Base-by-base conservation (phyloP, 495 filamentous ascomycete genomes). In the Apiosordaria backusii region DNA sequence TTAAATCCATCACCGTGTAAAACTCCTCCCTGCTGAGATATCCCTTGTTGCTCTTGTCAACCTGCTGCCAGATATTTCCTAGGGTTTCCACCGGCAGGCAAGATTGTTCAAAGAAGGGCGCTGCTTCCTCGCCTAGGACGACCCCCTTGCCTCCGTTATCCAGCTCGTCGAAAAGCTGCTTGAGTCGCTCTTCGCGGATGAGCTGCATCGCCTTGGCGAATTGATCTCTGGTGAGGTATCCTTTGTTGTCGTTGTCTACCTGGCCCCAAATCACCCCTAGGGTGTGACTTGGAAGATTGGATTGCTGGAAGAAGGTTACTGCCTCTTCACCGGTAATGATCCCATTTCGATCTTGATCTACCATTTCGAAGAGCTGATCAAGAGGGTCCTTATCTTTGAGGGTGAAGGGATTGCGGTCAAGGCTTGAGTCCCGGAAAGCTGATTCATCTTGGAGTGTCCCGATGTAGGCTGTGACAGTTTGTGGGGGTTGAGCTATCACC, bases 1-100 rank as follows among this genome's bases (percentile, higher is more conserved):
- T 55, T 4, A 2, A 13, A 55, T 23, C n/a, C n/a, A 55, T 15
- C 52, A 23, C 52, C n/a, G 10, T 19, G 9, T 6, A 13, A 15
- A 55, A 55, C 22, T 55, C 52, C n/a, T 21, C 52, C 4, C 52
- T 19, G 52, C 4, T 55, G 22, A 55, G 52, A n/a, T 19, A 55
- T 13, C 52, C 52, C 52, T 55, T 55, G n/a, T 55, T 23, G 19
- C 18, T 13, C 21, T 23, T 4, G 10, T 55, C 52, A 13, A 23
- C 52, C 22, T 55, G 52, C 52, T 55, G n/a, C 52, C 52, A 55
- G 52, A 55, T 55, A 4, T n/a, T 55, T 22, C 52, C 52, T 22
- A 55, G 22, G 3, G n/a, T 55, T 1, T 55, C 52, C 4, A 21
- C n/a, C 10, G 52, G 22, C 10, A 55, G 52, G 7, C n/a, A 23